Conservation (phyloP, 2,329 filamentous ascomycete species). For the Aspergillus amoenus region DNA sequence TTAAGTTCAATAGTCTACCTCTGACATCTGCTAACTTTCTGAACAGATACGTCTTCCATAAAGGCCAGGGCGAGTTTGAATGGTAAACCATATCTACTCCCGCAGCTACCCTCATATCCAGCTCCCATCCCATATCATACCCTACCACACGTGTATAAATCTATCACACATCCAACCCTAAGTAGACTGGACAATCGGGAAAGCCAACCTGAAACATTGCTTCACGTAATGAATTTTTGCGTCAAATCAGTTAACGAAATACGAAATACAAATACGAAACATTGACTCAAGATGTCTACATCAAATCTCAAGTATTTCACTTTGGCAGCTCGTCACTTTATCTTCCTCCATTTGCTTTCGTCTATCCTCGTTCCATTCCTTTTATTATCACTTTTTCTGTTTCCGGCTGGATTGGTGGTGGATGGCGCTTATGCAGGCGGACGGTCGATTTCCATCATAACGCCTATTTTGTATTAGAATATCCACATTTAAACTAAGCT, state of each 20-base stretch:
- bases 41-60: slow-evolving; percentile 85
- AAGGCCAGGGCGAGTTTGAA: slow-evolving; percentile 95
- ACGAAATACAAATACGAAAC: neutral
- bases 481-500: slow-evolving; percentile 1
- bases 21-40: slow-evolving; percentile 23
- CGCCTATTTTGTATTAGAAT: slow-evolving; percentile 27
- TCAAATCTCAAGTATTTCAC: neutral
- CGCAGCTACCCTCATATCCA: neutral
- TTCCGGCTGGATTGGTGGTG: slow-evolving; percentile 14
- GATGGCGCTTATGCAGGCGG: slow-evolving; percentile 27
- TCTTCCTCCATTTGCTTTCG: neutral
- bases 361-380: neutral
- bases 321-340: neutral
- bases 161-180: neutral
- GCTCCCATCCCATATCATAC: neutral
- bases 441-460: slow-evolving; percentile 16
- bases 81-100: slow-evolving; percentile 62
- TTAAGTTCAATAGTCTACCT: neutral
- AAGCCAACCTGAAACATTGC: neutral
- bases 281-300: slow-evolving; percentile 8
- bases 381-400: slow-evolving; percentile 1
- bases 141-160: slow-evolving; percentile 10
- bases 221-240: neutral
- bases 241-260: neutral
- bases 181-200: neutral